A percentile compares a stretch with the other conserved stretches of the same genome.
These are phyloP conservation scores for Madurella mycetomatis DNA, from an alignment of 2,329 filamentous ascomycete genomes.

Conservation along the genomic window DNA sequence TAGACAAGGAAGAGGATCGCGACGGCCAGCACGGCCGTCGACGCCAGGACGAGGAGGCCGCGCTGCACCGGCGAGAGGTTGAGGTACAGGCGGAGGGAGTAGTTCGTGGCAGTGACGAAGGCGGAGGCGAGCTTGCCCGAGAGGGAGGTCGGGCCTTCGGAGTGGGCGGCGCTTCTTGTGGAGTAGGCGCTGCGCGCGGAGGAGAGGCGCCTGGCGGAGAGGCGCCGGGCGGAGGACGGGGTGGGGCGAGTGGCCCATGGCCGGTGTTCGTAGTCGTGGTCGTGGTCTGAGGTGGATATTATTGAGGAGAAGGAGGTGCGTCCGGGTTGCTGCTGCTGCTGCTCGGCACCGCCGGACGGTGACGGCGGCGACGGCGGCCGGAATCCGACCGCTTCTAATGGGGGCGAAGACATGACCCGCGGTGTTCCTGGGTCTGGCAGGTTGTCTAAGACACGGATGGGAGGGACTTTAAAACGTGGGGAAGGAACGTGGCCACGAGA, in stretches of 20 bases:
- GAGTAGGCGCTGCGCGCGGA: conserved; percentile 4
- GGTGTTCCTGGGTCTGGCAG: too few relatives aligned
- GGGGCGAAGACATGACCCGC: too few relatives aligned
- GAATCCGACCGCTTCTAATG: too few relatives aligned
- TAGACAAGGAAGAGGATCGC: conserved; percentile 69
- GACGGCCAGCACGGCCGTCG: conserved; percentile 49
- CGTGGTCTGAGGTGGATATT: neutral
- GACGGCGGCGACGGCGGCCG: too few relatives aligned
- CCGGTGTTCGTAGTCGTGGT: neutral
- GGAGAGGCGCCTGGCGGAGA: conserved; percentile 10
- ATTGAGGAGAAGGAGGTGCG: neutral
- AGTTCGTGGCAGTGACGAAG: neutral
- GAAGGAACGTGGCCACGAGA: too few relatives aligned
- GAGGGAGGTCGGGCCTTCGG: neutral
- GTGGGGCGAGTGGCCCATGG: conserved; percentile 12
- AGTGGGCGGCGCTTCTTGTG: neutral
- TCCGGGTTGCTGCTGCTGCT: neutral
- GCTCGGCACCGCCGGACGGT: too few relatives aligned
- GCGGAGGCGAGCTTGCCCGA: conserved; percentile 4
- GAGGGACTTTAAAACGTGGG: too few relatives aligned
- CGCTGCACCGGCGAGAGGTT: conserved; percentile 16
- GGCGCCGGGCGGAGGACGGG: conserved; percentile 9
- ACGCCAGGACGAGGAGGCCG: conserved; percentile 46
- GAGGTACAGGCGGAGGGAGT: conserved; percentile 13
- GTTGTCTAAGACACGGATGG: too few relatives aligned